Evolutionary conservation across 345 rosid genomes (phyloP).

Genomic region (Corchorus capsularis): DNA sequence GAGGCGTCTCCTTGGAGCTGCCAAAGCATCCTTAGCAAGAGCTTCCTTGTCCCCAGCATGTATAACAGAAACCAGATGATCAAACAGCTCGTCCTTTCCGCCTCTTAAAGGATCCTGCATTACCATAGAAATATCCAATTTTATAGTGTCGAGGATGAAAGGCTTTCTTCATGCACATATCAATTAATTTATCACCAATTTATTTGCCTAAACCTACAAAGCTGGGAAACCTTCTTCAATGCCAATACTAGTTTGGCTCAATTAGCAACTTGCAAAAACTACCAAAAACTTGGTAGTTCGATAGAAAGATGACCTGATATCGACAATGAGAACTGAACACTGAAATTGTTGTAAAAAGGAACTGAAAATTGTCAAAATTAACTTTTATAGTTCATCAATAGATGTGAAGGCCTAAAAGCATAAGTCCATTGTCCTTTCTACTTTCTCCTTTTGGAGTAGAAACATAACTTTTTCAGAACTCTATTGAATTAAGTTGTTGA

Average conservation of each 20-base stretch:
- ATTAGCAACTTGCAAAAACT: neutral
- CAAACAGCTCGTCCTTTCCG: constrained; percentile 77
- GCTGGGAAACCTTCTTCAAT: neutral
- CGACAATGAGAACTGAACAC: neutral
- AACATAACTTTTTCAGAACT: neutral
- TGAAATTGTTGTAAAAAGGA: neutral
- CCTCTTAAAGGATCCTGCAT: constrained; percentile 95
- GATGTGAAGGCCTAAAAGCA: too few species aligned
- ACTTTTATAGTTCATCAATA: neutral
- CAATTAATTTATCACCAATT: neutral
- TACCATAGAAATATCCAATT: neutral
- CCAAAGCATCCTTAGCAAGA: constrained; percentile 53
- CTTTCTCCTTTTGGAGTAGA: neutral
- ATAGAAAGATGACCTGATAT: neutral
- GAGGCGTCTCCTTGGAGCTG: constrained; percentile 76
- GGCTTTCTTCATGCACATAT: neutral
- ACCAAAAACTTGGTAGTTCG: neutral
- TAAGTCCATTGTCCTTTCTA: too few species aligned
- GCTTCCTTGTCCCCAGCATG: constrained; percentile 67
- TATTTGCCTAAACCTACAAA: neutral
- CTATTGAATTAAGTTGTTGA: too few species aligned
- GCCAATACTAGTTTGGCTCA: neutral
- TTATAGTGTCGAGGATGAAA: neutral
- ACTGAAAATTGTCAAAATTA: neutral
- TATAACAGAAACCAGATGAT: constrained; percentile 64